Evolutionary conservation across 257 asterid species (phyloP), one percentile per base, ranked within the genome.

Genomic region (Solanum corneliomulleri): DNA sequence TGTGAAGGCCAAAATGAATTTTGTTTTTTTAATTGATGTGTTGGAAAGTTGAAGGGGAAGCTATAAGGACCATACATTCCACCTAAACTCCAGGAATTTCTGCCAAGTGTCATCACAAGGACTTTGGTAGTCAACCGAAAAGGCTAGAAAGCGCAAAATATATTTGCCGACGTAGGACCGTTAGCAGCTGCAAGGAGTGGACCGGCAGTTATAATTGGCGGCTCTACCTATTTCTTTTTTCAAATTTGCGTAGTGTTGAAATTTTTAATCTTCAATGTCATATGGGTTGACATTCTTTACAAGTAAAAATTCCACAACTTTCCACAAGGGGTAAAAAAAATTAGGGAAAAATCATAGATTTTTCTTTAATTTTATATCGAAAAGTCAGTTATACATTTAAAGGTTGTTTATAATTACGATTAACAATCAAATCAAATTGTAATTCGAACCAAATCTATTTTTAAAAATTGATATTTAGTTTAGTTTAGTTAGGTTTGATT

Each of bases 81-180:
- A 76, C 27, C 41, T 18, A 27, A 45, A 15, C 4, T 47, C 41
- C 2, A 27, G 42, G 27, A 80, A 27, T 45, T 80, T 47, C 44
- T n/a, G 83, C 83, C 83, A 76, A 41, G 64, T 78, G 66, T 16
- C 66, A 80, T 20, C 42, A 47, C 42, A 4, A 45, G 41, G 41
- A 42, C 13, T 3, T 41, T 76, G 29, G 0, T 74, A 23, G 81
- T 74, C 81, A 37, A 74, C 27, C 8, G 49, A 74, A 74, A 74
- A 20, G 52, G 56, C 6, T 13, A 42, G 31, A 76, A 76, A 76
- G 35, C 83, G 6, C 58, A 76, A 76, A 13, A n/a, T 3, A 6
- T 41, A 2, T n/a, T 37, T 14, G 58, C 37, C 58, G 37, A 76
- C 13, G 14, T 39, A 74, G 52, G 82, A 74, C 52, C 82, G 82